phyloP scores from a whole-genome alignment of 2,329 filamentous ascomycete genomes.

The Fusarium sp. region DNA sequence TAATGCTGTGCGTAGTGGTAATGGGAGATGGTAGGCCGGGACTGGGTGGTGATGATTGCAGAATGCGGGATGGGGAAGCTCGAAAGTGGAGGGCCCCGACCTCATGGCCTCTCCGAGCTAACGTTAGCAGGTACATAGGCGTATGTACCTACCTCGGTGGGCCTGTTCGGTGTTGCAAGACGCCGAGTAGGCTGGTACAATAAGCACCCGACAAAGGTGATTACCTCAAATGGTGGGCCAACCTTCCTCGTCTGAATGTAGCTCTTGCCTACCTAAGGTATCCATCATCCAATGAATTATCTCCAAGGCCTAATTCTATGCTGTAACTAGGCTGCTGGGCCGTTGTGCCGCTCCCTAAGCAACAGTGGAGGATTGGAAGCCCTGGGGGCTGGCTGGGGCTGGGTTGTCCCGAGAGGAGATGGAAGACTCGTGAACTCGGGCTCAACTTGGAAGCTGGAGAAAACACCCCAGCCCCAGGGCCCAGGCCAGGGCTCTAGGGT shows the following conservation, averaged over 20 bases:
- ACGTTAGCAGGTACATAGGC: background rate
- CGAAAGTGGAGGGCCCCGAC: conserved; percentile 41
- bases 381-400: conserved; percentile 5
- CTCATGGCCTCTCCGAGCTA: background rate
- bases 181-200: conserved; percentile 7
- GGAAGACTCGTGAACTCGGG: conserved; percentile 26
- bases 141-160: conserved; percentile 19
- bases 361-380: conserved; percentile 19
- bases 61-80: conserved; percentile 45
- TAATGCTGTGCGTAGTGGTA: conserved; percentile 19
- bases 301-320: conserved; percentile 3
- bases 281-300: background rate
- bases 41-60: conserved; percentile 39
- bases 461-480: conserved; percentile 4
- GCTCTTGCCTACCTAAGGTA: background rate
- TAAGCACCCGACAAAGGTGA: background rate
- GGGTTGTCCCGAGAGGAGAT: conserved; percentile 9
- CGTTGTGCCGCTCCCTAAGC: conserved; percentile 12
- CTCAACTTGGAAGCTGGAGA: conserved; percentile 34
- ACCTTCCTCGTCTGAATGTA: background rate
- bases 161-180: conserved; percentile 6
- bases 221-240: conserved; percentile 15
- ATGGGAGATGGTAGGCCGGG: conserved; percentile 22
- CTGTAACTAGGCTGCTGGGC: conserved; percentile 27
- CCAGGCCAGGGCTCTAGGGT: conserved; percentile 1